Evolutionary conservation across 306 rosid genomes (phyloP), one percentile per base, ranked within the genome.

Genomic region (Trifolium pratense): DNA sequence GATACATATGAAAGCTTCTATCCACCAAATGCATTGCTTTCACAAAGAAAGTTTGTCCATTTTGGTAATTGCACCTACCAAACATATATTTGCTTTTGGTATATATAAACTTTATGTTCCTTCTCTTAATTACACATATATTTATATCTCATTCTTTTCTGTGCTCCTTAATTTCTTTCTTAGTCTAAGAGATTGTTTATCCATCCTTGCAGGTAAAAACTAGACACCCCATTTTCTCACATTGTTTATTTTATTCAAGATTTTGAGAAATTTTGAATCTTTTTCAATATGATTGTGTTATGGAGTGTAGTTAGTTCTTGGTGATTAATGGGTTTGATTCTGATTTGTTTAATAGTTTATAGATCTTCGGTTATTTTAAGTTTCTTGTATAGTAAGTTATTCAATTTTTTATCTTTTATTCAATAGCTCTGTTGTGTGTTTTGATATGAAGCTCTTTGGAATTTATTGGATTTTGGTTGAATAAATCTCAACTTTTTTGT

Each of bases 171-270:
- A 4, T 8, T 48, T 55, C 11, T 39, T 69, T 63, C 11, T n/a
- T 11, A 52, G 53, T 51, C 53, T 49, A 11, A 36, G 61, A 29
- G 56, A 46, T 48, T 51, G 57, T 17, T 55, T 58, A 39, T 17
- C 60, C 36, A 17, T 26, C 70, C 60, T 21, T 26, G 5, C 48
- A 68, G 84, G 88, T 78, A 53, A 64, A 57, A 8, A 29, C 51
- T 76, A 66, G 49, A 2, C 18, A 61, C 63, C 76, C 45, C 69
- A 61, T 46, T 80, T 70, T 73, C 37, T 60, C n/a, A 51, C 51
- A 70, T 65, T 18, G 26, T 76, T 25, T 42, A 5, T 63, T 25
- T 18, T 45, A 15, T 66, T 13, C 7, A 40, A 32, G 25, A 6
- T 53, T 71, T 40, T 74, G 48, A 49, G 31, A 23, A 63, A 75